Evolutionary conservation across 805 yeast species (phyloP), one percentile per base, ranked within the genome.

Genomic region (Kuraishia cidri): DNA sequence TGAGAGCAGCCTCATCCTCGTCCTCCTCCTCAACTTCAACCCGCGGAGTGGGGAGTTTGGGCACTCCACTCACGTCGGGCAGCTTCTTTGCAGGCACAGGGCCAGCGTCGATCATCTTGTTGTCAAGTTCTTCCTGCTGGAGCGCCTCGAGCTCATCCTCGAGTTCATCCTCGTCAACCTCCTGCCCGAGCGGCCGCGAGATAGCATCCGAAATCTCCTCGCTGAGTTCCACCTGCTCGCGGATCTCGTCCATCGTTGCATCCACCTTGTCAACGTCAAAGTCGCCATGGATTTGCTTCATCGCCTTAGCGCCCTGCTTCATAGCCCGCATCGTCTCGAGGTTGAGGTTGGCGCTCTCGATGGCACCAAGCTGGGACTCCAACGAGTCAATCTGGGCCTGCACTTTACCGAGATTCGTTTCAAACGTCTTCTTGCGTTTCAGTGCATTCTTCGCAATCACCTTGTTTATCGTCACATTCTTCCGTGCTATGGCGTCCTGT

Each of bases 291-390:
- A 92, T 90, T 50, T 81, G 82, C 55, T 88, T 87, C 95, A 92
- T 86, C 26, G 97, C 97, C 52, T 72, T 72, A 4, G 98, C 95
- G 38, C 97, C 97, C 56, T 86, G 94, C 59, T 90, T 82, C 97
- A 92, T 92, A 33, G 95, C 95, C 70, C 86, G 86, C 95, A 92
- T 84, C 21, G 98, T 92, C 62, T 92, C 98, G 59, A 85, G 67
- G 66, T 92, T 92, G 76, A 92, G 74, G 64, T 90, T 90, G 33
- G 98, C 98, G 33, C 81, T 74, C 60, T 92, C 98, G 38, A 92
- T 84, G 13, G 97, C 84, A 40, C 75, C 75, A 46, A 90, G 67
- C 60, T 92, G 96, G 32, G 85, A 77, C 58, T 90, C 97, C 40
- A 92, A 64, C 4, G 95, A 79, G 41, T 85, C 94, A 36, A 92